Percentiles rank a stretch among this genome's conserved stretches.
Evolutionary conservation across 2,329 filamentous ascomycete genomes (phyloP).

Genomic region (Sphaerulina vaccinii): DNA sequence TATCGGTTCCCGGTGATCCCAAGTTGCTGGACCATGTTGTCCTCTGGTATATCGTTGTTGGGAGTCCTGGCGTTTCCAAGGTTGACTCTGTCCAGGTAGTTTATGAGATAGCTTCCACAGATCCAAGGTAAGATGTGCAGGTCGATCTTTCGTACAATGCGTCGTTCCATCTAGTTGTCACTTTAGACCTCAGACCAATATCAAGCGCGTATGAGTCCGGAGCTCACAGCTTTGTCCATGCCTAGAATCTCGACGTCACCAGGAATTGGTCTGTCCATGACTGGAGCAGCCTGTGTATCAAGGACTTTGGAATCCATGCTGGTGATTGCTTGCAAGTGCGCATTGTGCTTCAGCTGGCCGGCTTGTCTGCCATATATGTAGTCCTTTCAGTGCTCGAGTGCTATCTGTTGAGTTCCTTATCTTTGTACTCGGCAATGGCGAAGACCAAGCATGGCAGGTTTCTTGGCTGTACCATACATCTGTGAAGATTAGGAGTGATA

Average conservation of each 20-base stretch:
- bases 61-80: conserved; percentile 7
- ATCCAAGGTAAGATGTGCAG: not conserved
- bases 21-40: conserved; percentile 11
- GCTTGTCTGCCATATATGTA: too few relatives aligned
- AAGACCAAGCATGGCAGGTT: too few relatives aligned
- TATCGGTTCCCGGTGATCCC: conserved; percentile 8
- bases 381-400: too few relatives aligned
- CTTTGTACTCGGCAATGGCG: not conserved
- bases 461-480: too few relatives aligned
- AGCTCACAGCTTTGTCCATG: not conserved
- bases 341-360: too few relatives aligned
- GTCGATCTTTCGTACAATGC: not conserved
- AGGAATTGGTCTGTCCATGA: not conserved
- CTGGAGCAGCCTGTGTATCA: not conserved
- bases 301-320: not conserved
- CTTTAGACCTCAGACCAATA: not conserved
- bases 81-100: conserved; percentile 2
- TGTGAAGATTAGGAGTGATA: too few relatives aligned
- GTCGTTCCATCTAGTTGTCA: not conserved
- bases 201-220: not conserved
- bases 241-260: not conserved
- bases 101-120: not conserved
- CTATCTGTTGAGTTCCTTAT: not conserved
- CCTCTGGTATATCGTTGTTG: conserved; percentile 9
- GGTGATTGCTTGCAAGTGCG: too few relatives aligned